Conservation (phyloP, 352 stramenopile species). For the Phytophthora kernoviae region DNA sequence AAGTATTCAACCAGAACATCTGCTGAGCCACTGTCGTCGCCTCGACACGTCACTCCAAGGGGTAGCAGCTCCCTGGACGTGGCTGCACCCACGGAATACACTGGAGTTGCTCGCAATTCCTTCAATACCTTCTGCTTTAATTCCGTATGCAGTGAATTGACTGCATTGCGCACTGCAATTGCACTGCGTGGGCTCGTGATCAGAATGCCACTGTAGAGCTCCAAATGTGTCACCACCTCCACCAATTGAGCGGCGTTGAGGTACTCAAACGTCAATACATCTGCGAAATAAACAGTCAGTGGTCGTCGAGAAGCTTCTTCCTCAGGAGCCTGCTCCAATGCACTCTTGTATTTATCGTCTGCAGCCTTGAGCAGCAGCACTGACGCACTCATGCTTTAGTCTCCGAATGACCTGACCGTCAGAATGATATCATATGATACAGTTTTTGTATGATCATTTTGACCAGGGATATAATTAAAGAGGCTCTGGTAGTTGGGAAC, state of each 20-base stretch:
- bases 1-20: constrained; percentile 60
- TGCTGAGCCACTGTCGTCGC: constrained; percentile 74
- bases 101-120: constrained; percentile 31
- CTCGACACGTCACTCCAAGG: constrained; percentile 57
- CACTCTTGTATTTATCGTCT: constrained; percentile 59
- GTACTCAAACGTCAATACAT: constrained; percentile 76
- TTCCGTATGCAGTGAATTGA: constrained; percentile 32
- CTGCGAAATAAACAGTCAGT: constrained; percentile 48
- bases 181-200: constrained; percentile 79
- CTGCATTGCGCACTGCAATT: constrained; percentile 48
- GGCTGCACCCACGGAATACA: constrained; percentile 73
- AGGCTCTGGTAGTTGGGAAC: not conserved
- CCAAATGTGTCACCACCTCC: constrained; percentile 48
- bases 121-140: constrained; percentile 28
- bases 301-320: not conserved
- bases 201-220: constrained; percentile 60
- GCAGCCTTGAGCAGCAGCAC: constrained; percentile 75
- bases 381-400: constrained; percentile 13
- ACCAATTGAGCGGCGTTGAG: constrained; percentile 49
- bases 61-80: constrained; percentile 66
- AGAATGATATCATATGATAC: constrained; percentile 7
- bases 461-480: not conserved
- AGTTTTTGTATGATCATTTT: not conserved
- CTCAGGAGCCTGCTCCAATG: constrained; percentile 30
- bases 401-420: constrained; percentile 10